phyloP scores from a whole-genome alignment of 306 rosid genomes.

The Echinosophora koreensis region DNA sequence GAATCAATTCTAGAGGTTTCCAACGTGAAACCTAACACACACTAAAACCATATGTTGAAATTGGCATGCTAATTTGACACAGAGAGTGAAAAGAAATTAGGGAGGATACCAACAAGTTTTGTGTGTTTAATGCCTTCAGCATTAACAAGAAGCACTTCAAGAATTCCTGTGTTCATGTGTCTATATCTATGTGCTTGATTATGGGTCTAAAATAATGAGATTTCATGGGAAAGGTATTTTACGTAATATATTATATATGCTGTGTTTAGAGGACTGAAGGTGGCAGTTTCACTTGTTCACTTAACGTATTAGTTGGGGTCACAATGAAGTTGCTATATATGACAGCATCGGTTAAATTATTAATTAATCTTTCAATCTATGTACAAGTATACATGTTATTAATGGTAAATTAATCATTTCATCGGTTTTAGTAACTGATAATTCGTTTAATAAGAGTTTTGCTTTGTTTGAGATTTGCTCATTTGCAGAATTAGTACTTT shows the following conservation, averaged over 20 bases:
- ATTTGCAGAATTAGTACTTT: neutral
- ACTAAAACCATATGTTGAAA: neutral
- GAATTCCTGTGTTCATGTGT: slow-evolving; percentile 62
- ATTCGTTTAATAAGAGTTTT: neutral
- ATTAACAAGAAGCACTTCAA: slow-evolving; percentile 81
- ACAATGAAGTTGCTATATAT: neutral
- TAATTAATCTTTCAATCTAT: slow-evolving; percentile 34
- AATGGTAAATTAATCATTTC: slow-evolving; percentile 19
- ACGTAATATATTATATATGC: slow-evolving; percentile 22
- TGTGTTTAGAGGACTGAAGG: neutral
- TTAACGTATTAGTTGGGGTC: slow-evolving; percentile 32
- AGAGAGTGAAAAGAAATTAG: neutral
- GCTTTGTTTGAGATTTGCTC: neutral
- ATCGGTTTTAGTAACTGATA: slow-evolving; percentile 33
- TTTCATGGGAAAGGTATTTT: slow-evolving; percentile 15
- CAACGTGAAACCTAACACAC: no score
- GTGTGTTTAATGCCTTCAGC: slow-evolving; percentile 73
- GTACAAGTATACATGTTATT: slow-evolving; percentile 4
- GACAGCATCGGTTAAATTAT: slow-evolving; percentile 8
- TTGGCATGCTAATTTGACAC: neutral
- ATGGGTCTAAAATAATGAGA: slow-evolving; percentile 6
- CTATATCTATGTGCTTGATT: slow-evolving; percentile 1
- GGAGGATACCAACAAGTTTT: slow-evolving; percentile 66
- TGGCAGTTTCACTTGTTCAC: slow-evolving; percentile 28
- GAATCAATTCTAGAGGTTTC: no score